Conservation (phyloP, 2,329 filamentous ascomycete species). For the Coniochaeta hoffmannii region DNA sequence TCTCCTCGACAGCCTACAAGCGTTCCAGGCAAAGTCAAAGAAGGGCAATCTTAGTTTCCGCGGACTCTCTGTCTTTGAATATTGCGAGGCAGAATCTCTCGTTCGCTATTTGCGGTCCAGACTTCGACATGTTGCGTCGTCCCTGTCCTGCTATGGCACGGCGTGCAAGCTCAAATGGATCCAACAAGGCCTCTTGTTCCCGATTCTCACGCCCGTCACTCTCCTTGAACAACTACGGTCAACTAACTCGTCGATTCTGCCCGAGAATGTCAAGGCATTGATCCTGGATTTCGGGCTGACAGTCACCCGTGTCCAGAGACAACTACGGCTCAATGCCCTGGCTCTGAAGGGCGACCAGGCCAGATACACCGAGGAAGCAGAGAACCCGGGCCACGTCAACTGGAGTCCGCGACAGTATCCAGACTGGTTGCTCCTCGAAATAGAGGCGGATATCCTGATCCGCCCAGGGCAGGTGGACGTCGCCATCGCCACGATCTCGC, state of each 20-base stretch:
- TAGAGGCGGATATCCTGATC: conserved; percentile 57
- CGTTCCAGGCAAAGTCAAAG: background rate
- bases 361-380: conserved; percentile 31
- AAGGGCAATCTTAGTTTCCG: background rate
- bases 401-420: conserved; percentile 47
- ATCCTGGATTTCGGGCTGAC: conserved; percentile 31
- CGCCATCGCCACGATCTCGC: conserved; percentile 50
- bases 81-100: background rate
- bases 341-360: conserved; percentile 15
- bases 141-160: background rate
- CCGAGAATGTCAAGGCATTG: conserved; percentile 26
- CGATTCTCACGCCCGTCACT: conserved; percentile 30
- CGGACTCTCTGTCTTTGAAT: background rate
- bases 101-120: background rate
- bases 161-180: conserved; percentile 30
- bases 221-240: conserved; percentile 41
- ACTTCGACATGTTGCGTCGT: background rate
- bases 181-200: conserved; percentile 33
- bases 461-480: conserved; percentile 55
- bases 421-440: conserved; percentile 61
- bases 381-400: conserved; percentile 43
- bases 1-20: conserved; percentile 9
- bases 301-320: conserved; percentile 36
- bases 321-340: conserved; percentile 31
- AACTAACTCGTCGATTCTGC: conserved; percentile 17